Percentiles rank a stretch among this genome's conserved stretches.
These are phyloP conservation scores for Gaertneriomyces sp. DNA, from an alignment of 192 early-diverging fungal genomes.

Conservation along the genomic window DNA sequence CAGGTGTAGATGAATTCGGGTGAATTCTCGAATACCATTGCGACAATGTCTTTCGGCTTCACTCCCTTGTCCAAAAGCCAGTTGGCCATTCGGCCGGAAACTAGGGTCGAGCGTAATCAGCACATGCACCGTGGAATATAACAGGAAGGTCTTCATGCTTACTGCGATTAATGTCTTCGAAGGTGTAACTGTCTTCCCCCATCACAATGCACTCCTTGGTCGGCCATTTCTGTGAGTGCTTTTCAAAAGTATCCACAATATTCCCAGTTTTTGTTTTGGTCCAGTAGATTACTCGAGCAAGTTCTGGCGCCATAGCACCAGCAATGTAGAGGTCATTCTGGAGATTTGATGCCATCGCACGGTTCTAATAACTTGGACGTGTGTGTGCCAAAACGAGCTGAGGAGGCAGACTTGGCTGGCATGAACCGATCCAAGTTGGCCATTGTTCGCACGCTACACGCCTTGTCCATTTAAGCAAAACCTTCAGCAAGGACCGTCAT, in stretches of 20 bases:
- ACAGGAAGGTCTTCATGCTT: background rate
- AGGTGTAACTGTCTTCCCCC: conserved; percentile 1
- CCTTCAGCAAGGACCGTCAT: too few relatives aligned
- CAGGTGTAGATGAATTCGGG: conserved; percentile 52
- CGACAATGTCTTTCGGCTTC: conserved; percentile 35
- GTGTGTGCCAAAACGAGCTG: too few relatives aligned
- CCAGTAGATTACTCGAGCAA: background rate
- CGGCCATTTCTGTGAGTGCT: background rate
- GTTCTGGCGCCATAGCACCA: background rate
- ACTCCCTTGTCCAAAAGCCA: conserved; percentile 23
- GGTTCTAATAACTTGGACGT: too few relatives aligned
- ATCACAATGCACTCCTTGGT: conserved; percentile 4
- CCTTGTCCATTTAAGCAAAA: too few relatives aligned
- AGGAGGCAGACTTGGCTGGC: too few relatives aligned
- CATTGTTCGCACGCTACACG: too few relatives aligned
- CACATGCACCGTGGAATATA: too few relatives aligned
- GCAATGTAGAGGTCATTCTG: too few relatives aligned
- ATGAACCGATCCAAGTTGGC: too few relatives aligned
- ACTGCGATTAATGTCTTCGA: background rate
- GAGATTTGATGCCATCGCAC: too few relatives aligned
- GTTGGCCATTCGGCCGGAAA: conserved; percentile 1
- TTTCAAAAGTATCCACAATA: conserved; percentile 1
- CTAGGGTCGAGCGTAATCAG: too few relatives aligned
- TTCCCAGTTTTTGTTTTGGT: conserved; percentile 4
- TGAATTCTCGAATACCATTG: conserved; percentile 59